Conservation (phyloP, 257 asterid species). For the Linderniella brevidens region DNA sequence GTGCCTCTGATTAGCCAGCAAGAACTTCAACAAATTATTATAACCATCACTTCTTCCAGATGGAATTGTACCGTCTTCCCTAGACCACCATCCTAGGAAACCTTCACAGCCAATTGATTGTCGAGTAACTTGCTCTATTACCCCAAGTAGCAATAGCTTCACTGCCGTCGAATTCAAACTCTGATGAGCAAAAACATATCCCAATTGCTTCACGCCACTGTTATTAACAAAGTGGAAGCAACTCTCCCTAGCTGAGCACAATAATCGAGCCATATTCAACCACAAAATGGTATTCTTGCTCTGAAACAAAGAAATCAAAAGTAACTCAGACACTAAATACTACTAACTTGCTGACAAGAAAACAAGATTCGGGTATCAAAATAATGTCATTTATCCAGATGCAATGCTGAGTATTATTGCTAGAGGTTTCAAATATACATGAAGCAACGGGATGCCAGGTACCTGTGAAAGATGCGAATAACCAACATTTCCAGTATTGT, state of each 20-base stretch:
- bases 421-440: not conserved
- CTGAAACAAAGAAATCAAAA: constrained; percentile 32
- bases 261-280: constrained; percentile 45
- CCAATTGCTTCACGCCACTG: constrained; percentile 94
- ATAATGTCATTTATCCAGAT: not conserved
- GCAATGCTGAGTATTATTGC: too few species aligned
- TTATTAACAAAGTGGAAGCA: constrained; percentile 55
- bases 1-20: constrained; percentile 73
- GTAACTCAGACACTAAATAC: too few species aligned
- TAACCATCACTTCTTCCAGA: constrained; percentile 71
- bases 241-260: constrained; percentile 79
- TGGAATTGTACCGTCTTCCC: constrained; percentile 67
- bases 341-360: too few species aligned
- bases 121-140: constrained; percentile 72
- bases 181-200: constrained; percentile 29
- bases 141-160: constrained; percentile 28
- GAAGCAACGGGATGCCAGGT: constrained; percentile 13
- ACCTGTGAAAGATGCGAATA: constrained; percentile 54
- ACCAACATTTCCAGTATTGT: constrained; percentile 25
- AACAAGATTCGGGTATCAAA: constrained; percentile 6
- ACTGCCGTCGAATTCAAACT: constrained; percentile 35
- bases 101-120: constrained; percentile 92
- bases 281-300: constrained; percentile 48
- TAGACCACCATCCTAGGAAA: constrained; percentile 58
- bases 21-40: constrained; percentile 67